A percentile compares a stretch with the other conserved stretches of the same genome.
phyloP scores from a whole-genome alignment of 2,329 filamentous ascomycete species.

The Endothia cerciana region DNA sequence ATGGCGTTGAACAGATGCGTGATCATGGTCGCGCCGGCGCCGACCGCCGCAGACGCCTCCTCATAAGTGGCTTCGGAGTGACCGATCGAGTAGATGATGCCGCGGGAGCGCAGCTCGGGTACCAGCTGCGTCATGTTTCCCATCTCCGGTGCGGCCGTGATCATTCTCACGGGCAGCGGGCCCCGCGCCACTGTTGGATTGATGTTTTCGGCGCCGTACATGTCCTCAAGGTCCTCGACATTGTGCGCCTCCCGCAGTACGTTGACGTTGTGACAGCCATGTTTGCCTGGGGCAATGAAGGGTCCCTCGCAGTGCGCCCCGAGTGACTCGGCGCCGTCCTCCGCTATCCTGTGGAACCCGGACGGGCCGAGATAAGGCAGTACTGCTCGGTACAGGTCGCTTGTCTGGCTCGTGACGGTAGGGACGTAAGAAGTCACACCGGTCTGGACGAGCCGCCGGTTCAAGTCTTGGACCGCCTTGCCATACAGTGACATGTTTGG shows the following conservation, averaged over 20 bases:
- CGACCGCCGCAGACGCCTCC: slow-evolving; percentile 71
- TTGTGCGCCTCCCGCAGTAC: slow-evolving; percentile 69
- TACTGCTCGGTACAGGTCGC: slow-evolving; percentile 80
- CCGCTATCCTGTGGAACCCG: slow-evolving; percentile 59
- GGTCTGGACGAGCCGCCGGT: slow-evolving; percentile 70
- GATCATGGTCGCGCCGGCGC: slow-evolving; percentile 82
- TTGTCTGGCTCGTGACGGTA: slow-evolving; percentile 77
- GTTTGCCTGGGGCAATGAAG: slow-evolving; percentile 81
- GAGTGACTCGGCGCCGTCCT: slow-evolving; percentile 80
- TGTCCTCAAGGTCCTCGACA: slow-evolving; percentile 67
- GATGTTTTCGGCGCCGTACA: slow-evolving; percentile 76
- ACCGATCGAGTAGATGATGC: slow-evolving; percentile 79
- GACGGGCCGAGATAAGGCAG: slow-evolving; percentile 80
- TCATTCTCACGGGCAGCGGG: slow-evolving; percentile 67
- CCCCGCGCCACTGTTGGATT: slow-evolving; percentile 40
- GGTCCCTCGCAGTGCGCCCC: slow-evolving; percentile 92
- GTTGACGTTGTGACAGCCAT: slow-evolving; percentile 80
- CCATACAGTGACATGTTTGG: slow-evolving; percentile 68
- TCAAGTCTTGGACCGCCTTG: slow-evolving; percentile 70
- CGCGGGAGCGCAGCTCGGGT: slow-evolving; percentile 63
- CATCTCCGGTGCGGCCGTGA: slow-evolving; percentile 84
- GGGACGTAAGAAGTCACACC: slow-evolving; percentile 86
- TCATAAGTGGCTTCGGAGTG: slow-evolving; percentile 90
- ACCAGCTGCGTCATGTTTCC: slow-evolving; percentile 73
- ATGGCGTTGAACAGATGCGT: slow-evolving; percentile 96